These are phyloP conservation scores for Xanthoconium stramineum DNA, from an alignment of 768 basidiomycete genomes.

Conservation along the genomic window DNA sequence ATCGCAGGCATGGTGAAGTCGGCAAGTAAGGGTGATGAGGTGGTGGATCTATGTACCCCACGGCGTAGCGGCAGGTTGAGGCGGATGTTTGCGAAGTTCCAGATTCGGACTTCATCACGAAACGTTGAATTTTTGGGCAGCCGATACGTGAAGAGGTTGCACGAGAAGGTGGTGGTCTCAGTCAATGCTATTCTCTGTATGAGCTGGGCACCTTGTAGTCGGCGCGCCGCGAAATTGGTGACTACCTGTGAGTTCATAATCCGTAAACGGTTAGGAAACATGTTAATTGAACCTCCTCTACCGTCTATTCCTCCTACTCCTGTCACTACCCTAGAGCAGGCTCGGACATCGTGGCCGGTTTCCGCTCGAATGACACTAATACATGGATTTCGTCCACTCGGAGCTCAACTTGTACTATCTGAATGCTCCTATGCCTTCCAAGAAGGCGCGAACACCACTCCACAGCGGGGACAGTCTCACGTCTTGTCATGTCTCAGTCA, in stretches of 20 bases:
- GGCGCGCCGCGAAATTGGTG: conserved; percentile 86
- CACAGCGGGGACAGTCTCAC: no score
- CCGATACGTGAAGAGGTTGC: conserved; percentile 92
- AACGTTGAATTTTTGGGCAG: no score
- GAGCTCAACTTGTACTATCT: neutral
- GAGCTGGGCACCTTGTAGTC: conserved; percentile 43
- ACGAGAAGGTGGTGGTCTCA: conserved; percentile 63
- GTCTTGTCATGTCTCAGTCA: no score
- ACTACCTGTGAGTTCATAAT: conserved; percentile 85
- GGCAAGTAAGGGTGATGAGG: neutral
- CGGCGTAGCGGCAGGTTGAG: no score
- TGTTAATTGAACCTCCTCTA: conserved; percentile 46
- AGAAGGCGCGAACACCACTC: neutral
- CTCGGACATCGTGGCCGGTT: conserved; percentile 8
- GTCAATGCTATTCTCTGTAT: neutral
- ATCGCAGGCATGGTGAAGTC: neutral
- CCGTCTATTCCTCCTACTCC: conserved; percentile 9
- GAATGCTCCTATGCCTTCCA: neutral
- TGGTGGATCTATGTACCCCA: no score
- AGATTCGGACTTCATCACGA: no score
- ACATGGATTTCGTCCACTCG: conserved; percentile 4
- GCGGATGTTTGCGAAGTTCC: no score
- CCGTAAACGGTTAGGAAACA: conserved; percentile 65
- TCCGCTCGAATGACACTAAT: neutral
- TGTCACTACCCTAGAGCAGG: conserved; percentile 11